Conservation (phyloP, 2,329 filamentous ascomycete species). For the Plenodomus tracheiphilus region DNA sequence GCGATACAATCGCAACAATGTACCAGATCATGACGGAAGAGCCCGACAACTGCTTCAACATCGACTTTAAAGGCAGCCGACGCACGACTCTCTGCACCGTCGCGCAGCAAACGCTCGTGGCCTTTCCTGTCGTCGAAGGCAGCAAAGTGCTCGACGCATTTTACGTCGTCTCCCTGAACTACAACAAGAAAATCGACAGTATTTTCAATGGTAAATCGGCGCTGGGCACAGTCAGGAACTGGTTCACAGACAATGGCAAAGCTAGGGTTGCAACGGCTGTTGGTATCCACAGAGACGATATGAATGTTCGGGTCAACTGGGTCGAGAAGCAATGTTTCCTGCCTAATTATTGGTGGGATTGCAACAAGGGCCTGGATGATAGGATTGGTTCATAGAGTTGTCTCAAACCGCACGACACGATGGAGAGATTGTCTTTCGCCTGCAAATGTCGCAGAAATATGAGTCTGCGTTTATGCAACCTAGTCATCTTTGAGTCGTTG, state of each 20-base stretch:
- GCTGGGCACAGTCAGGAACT: not conserved
- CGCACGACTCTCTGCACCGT: constrained; percentile 9
- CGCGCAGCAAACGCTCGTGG: constrained; percentile 3
- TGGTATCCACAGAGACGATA: not conserved
- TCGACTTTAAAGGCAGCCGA: constrained; percentile 3
- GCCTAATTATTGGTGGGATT: not conserved
- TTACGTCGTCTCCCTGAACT: constrained; percentile 5
- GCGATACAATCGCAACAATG: not conserved
- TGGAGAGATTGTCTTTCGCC: too few species aligned
- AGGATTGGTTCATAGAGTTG: not conserved
- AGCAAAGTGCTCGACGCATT: not conserved
- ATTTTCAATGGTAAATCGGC: constrained; percentile 1
- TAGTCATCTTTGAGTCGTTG: too few species aligned
- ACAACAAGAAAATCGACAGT: constrained; percentile 1
- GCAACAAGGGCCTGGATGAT: not conserved
- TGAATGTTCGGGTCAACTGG: not conserved
- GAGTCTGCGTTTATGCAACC: too few species aligned
- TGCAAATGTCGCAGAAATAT: too few species aligned
- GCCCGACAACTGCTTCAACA: constrained; percentile 6
- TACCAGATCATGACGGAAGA: constrained; percentile 1
- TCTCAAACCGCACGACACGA: too few species aligned
- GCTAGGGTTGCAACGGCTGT: not conserved
- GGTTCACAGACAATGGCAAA: not conserved
- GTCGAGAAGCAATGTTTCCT: not conserved
- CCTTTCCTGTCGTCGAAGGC: constrained; percentile 1